phyloP scores from a whole-genome alignment of 1,284 basidiomycete genomes.

The Apiotrichum brassicae region DNA sequence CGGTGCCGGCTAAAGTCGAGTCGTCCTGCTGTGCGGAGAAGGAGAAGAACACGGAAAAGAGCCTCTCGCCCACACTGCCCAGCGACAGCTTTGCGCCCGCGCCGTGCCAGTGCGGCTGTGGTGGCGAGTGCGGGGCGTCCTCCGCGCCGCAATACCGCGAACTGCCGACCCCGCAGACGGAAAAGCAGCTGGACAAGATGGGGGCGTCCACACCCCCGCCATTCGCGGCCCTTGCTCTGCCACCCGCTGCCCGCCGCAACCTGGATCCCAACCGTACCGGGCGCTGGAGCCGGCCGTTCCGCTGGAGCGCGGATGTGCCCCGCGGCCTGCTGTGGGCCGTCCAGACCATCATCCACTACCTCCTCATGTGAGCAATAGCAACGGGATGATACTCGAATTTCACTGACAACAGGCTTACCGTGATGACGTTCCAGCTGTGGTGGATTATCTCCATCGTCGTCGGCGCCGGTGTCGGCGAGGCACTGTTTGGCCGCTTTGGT shows the following conservation, averaged over 20 bases:
- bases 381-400: neutral
- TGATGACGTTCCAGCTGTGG: constrained; percentile 46
- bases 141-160: constrained; percentile 2
- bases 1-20: too few relatives aligned
- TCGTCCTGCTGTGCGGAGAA: neutral
- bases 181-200: neutral
- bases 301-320: constrained; percentile 29
- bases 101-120: constrained; percentile 12
- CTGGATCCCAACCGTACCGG: constrained; percentile 20
- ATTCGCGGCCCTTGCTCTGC: constrained; percentile 13
- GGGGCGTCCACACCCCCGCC: neutral
- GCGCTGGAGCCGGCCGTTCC: constrained; percentile 30
- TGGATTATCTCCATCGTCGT: constrained; percentile 39
- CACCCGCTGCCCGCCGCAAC: constrained; percentile 17
- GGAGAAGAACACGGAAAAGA: neutral
- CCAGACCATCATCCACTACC: constrained; percentile 31
- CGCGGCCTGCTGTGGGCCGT: constrained; percentile 31
- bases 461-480: constrained; percentile 37
- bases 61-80: neutral
- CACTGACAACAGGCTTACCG: constrained; percentile 26
- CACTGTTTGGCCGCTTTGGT: constrained; percentile 36
- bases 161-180: neutral
- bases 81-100: neutral
- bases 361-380: constrained; percentile 35
- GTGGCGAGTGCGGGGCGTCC: constrained; percentile 10